phyloP scores from a whole-genome alignment of 495 filamentous ascomycete species.

The Parmelia sp. region DNA sequence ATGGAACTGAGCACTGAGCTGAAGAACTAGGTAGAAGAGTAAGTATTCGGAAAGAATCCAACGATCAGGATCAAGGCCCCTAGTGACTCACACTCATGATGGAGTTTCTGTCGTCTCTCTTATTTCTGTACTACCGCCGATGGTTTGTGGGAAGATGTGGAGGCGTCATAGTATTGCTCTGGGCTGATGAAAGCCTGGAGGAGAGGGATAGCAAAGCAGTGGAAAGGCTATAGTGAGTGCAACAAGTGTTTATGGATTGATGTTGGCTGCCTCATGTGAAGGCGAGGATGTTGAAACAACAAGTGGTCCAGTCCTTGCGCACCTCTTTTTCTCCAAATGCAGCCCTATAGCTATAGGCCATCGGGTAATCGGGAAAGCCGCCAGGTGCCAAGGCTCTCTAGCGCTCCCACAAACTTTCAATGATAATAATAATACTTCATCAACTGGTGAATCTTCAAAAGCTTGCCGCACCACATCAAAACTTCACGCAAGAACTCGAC shows the following conservation, averaged over 20 bases:
- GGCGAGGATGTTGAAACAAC: not conserved
- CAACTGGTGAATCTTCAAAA: too few species aligned
- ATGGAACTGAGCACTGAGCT: slow-evolving; percentile 53
- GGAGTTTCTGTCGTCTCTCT: slow-evolving; percentile 27
- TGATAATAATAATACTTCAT: too few species aligned
- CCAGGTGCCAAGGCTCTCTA: slow-evolving; percentile 31
- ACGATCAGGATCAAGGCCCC: not conserved
- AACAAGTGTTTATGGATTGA: too few species aligned
- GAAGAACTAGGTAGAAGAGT: slow-evolving; percentile 40
- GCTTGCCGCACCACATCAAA: slow-evolving; percentile 29
- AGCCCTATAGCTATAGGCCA: too few species aligned
- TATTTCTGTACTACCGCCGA: slow-evolving; percentile 29
- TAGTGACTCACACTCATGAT: slow-evolving; percentile 45
- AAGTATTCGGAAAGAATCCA: not conserved
- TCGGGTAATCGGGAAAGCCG: not conserved
- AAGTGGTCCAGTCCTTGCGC: too few species aligned
- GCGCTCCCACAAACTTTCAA: slow-evolving; percentile 30
- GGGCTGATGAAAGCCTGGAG: not conserved
- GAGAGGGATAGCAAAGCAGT: too few species aligned
- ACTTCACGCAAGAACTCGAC: slow-evolving; percentile 59
- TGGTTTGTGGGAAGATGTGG: slow-evolving; percentile 38
- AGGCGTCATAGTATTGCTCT: slow-evolving; percentile 39
- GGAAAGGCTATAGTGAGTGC: too few species aligned
- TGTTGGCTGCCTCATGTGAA: not conserved
- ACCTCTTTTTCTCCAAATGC: slow-evolving; percentile 15